Conservation (phyloP, 352 stramenopile species). For the Pythium biforme region DNA sequence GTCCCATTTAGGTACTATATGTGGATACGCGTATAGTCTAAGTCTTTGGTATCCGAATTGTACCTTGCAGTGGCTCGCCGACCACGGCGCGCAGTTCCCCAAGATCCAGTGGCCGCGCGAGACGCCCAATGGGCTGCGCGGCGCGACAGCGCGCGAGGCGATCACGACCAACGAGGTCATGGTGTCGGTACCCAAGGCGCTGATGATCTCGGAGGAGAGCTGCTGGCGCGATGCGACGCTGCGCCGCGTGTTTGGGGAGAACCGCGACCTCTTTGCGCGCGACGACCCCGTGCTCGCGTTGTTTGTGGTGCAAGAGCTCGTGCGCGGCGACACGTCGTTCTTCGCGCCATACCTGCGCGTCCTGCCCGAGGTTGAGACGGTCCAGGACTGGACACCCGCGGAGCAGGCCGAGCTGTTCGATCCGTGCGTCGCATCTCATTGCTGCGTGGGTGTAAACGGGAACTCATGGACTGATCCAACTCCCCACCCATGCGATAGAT, state of each 20-base stretch:
- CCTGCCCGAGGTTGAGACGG: slow-evolving; percentile 70
- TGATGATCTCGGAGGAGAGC: slow-evolving; percentile 76
- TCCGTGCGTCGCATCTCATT: slow-evolving; percentile 21
- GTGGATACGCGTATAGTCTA: neutral
- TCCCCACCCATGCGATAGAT: slow-evolving; percentile 16
- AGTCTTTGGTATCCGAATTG: slow-evolving; percentile 4
- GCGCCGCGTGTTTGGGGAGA: slow-evolving; percentile 41
- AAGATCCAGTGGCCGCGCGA: slow-evolving; percentile 74
- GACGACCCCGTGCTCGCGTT: slow-evolving; percentile 84
- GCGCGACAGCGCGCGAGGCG: slow-evolving; percentile 42
- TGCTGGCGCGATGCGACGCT: slow-evolving; percentile 58
- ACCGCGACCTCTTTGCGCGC: slow-evolving; percentile 65
- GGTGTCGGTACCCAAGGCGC: slow-evolving; percentile 51
- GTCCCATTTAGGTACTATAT: neutral
- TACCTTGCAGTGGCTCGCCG: slow-evolving; percentile 73
- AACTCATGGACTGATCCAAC: too few species aligned
- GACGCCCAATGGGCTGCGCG: slow-evolving; percentile 56
- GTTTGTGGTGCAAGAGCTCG: slow-evolving; percentile 81
- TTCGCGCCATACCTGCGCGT: slow-evolving; percentile 87
- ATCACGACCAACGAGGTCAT: slow-evolving; percentile 69
- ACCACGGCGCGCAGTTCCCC: slow-evolving; percentile 67
- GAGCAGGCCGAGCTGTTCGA: slow-evolving; percentile 79
- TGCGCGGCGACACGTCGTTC: slow-evolving; percentile 65
- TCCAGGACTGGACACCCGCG: slow-evolving; percentile 78
- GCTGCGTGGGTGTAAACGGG: too few species aligned